These are phyloP conservation scores for Penstemon barbatus DNA, from an alignment of 257 asterid genomes.

Conservation along the genomic window DNA sequence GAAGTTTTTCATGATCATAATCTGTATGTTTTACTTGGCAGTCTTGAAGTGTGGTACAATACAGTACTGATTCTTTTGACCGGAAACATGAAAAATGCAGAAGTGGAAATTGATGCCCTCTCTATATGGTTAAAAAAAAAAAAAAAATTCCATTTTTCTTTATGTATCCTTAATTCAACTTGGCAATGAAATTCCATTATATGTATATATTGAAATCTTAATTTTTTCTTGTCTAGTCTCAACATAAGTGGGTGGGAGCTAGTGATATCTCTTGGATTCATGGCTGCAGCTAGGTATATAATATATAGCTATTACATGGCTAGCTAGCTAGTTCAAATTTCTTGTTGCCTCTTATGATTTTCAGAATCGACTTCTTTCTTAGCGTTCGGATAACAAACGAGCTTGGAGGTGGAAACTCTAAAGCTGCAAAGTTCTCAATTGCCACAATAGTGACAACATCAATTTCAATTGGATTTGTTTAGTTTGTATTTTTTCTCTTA, in stretches of 20 bases:
- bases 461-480: slow-evolving; percentile 35
- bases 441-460: slow-evolving; percentile 37
- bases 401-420: slow-evolving; percentile 47
- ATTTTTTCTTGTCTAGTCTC: slow-evolving; percentile 34
- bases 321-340: background rate
- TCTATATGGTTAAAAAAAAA: slow-evolving; percentile 31
- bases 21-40: slow-evolving; percentile 6
- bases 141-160: background rate
- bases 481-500: slow-evolving; percentile 35
- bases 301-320: no score
- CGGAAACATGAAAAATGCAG: slow-evolving; percentile 36
- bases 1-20: background rate
- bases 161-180: background rate
- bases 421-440: slow-evolving; percentile 48
- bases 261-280: slow-evolving; percentile 55
- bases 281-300: slow-evolving; percentile 52
- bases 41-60: slow-evolving; percentile 45
- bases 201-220: background rate
- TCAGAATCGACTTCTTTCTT: background rate
- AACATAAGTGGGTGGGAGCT: slow-evolving; percentile 52
- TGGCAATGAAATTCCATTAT: background rate
- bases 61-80: slow-evolving; percentile 37
- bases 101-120: slow-evolving; percentile 41
- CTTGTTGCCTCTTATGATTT: background rate
- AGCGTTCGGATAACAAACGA: slow-evolving; percentile 60